phyloP scores from a whole-genome alignment of 75 land plant species.

The Pseudotsuga menziesii region DNA sequence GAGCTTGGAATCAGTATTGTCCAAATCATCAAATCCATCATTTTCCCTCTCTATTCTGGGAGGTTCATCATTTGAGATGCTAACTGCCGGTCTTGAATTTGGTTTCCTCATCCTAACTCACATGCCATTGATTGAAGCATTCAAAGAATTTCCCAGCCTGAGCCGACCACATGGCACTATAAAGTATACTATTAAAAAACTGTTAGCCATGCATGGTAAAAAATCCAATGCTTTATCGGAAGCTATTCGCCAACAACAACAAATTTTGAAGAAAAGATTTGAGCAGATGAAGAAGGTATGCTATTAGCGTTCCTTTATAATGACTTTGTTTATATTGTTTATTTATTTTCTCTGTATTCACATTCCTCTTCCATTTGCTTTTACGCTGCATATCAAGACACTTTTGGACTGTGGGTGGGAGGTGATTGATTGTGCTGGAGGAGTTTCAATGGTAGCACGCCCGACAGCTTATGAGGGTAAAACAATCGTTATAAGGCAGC shows the following conservation, averaged over 20 bases:
- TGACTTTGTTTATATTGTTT: not conserved
- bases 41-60: conserved; percentile 71
- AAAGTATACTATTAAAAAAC: conserved; percentile 79
- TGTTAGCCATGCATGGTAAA: conserved; percentile 48
- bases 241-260: conserved; percentile 43
- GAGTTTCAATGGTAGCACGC: conserved; percentile 83
- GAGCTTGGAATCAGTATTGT: conserved; percentile 47
- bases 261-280: conserved; percentile 37
- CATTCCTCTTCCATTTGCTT: not conserved
- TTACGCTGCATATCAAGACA: conserved; percentile 22
- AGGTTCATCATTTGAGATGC: conserved; percentile 64
- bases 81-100: conserved; percentile 78
- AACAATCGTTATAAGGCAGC: conserved; percentile 16
- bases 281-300: conserved; percentile 56
- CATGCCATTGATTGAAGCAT: conserved; percentile 42
- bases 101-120: conserved; percentile 62
- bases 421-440: conserved; percentile 53
- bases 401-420: conserved; percentile 88
- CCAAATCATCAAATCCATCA: conserved; percentile 24
- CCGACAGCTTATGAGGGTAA: conserved; percentile 74
- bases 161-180: conserved; percentile 82
- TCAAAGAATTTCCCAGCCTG: conserved; percentile 57
- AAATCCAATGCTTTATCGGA: conserved; percentile 31
- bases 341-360: not conserved
- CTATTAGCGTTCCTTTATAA: conserved; percentile 1